Evolutionary conservation across 2,329 filamentous ascomycete genomes (phyloP).

Genomic region (Thelonectria olida): DNA sequence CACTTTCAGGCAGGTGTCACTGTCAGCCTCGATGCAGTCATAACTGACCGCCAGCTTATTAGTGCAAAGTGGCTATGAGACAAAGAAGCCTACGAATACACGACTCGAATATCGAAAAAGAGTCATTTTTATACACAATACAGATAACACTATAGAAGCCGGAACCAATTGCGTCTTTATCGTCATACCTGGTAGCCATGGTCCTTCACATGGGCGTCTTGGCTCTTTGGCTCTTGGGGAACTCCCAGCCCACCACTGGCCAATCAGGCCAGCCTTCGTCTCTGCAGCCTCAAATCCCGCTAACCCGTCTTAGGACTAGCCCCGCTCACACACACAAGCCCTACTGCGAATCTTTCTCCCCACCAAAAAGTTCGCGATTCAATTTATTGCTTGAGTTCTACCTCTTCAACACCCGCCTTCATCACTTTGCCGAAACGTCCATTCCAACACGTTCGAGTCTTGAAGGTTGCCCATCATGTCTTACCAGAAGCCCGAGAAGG

Average conservation of each 20-base stretch:
- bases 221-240: too few species aligned
- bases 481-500: constrained; percentile 96
- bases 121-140: too few species aligned
- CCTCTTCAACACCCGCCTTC: constrained; percentile 56
- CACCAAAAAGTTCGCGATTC: constrained; percentile 35
- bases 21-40: not conserved
- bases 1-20: constrained; percentile 19
- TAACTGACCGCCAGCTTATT: too few species aligned
- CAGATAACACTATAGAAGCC: too few species aligned
- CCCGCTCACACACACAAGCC: constrained; percentile 17
- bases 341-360: constrained; percentile 22
- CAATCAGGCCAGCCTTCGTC: constrained; percentile 5
- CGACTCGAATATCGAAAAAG: too few species aligned
- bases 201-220: too few species aligned
- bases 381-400: constrained; percentile 5
- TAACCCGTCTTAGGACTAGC: constrained; percentile 17
- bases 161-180: too few species aligned
- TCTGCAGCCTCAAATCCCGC: not conserved
- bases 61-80: too few species aligned
- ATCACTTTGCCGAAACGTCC: constrained; percentile 82
- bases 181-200: too few species aligned
- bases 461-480: constrained; percentile 83
- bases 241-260: not conserved
- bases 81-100: too few species aligned
- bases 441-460: constrained; percentile 75